Evolutionary conservation across 2,329 filamentous ascomycete genomes (phyloP), one percentile per base, ranked within the genome.

Genomic region (Colletotrichum nymphaeae): DNA sequence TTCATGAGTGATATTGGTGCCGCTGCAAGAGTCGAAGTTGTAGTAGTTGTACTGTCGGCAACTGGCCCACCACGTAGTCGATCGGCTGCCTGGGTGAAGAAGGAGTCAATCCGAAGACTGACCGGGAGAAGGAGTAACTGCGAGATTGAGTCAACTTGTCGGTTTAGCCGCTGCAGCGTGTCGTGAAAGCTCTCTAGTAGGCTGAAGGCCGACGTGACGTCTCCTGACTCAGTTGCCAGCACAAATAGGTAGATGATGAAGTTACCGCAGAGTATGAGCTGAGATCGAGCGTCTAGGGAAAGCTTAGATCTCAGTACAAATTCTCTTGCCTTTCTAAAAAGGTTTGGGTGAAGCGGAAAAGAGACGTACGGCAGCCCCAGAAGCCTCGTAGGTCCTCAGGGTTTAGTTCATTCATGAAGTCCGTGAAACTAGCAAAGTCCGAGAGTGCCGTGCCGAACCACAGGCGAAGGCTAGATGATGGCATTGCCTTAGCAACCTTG

Each of bases 191-290:
- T 79, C 46, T 82, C 78, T 22, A 85, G 72, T 1, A 84, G 74
- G n/a, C 78, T 77, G 58, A 83, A 84, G 0, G 83, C 80, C 1
- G 78, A 76, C 26, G 79, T 79, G 4, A 84, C 79, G 60, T 85
- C 80, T 4, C 73, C 70, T 3, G 77, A 77, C 8, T 81, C 80
- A 0, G 83, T 81, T 0, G 85, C 84, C 4, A 86, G 78, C 1
- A 87, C 79, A 60, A 87, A 87, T 0, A 87, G 80, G 72, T 86
- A 86, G 30, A 87, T 85, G 60, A 87, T 79, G 64, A 87, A 87
- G 74, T 87, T 87, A 19, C 85, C 84, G 49, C 84, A 85, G 0
- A 86, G 78, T 4, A 87, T 86, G 0, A 87, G 77, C 68, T 87
- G 85, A 8, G 84, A 86, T 16, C 86, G 82, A 22, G 79, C 79